Evolutionary conservation across 306 rosid genomes (phyloP).

Genomic region (Quercus robur): DNA sequence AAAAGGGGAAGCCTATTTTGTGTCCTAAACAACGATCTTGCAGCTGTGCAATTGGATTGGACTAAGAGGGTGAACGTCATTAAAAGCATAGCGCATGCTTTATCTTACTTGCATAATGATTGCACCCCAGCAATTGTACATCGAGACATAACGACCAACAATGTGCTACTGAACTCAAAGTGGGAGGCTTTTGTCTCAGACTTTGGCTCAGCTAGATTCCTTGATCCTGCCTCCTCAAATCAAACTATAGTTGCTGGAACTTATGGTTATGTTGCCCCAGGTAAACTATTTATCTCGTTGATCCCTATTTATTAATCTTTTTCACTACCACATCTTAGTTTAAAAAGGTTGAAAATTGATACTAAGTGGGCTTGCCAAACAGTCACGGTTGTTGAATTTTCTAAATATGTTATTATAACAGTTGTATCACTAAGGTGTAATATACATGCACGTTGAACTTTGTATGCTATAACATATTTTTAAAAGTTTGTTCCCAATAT

Average conservation of each 20-base stretch:
- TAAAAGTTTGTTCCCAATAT: too few relatives aligned
- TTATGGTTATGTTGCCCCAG: conserved; percentile 22
- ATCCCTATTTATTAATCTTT: too few relatives aligned
- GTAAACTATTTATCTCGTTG: neutral
- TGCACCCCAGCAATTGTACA: conserved; percentile 12
- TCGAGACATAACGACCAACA: conserved; percentile 8
- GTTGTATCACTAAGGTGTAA: too few relatives aligned
- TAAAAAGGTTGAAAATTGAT: too few relatives aligned
- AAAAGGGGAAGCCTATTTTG: conserved; percentile 15
- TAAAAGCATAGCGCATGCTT: conserved; percentile 4
- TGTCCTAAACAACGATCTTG: neutral
- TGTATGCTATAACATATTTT: too few relatives aligned
- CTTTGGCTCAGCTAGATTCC: conserved; percentile 13
- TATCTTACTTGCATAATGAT: conserved; percentile 22
- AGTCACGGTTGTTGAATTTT: too few relatives aligned
- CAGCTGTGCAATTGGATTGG: conserved; percentile 14
- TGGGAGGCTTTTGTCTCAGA: conserved; percentile 10
- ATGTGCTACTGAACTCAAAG: conserved; percentile 10
- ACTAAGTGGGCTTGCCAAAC: too few relatives aligned
- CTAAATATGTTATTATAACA: too few relatives aligned
- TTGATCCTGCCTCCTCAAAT: conserved; percentile 20
- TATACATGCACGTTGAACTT: too few relatives aligned
- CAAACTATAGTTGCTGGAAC: conserved; percentile 8
- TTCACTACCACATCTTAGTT: too few relatives aligned
- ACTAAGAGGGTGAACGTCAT: conserved; percentile 8